Evolutionary conservation across 83 land plant genomes (phyloP).

Genomic region (Picea abies): DNA sequence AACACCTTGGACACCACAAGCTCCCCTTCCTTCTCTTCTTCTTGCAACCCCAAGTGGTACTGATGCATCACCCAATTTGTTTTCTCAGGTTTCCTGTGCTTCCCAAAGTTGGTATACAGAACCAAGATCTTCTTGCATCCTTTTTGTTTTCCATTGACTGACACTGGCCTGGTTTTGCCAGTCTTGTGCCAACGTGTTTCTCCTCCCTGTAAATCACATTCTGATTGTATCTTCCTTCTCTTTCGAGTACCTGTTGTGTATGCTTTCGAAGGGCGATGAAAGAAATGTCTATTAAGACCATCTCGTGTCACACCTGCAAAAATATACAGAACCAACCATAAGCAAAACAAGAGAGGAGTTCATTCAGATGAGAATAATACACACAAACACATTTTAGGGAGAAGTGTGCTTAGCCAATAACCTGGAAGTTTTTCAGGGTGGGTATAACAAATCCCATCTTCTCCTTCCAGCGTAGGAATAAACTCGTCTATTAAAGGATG

Average conservation of each 20-base stretch:
- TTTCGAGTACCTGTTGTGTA: constrained; percentile 93
- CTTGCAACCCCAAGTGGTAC: constrained; percentile 77
- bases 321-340: not conserved
- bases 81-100: constrained; percentile 81
- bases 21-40: constrained; percentile 96
- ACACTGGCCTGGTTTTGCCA: constrained; percentile 79
- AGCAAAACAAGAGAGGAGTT: not conserved
- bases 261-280: constrained; percentile 90
- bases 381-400: not conserved
- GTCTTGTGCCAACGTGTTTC: constrained; percentile 86
- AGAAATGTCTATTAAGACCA: constrained; percentile 86
- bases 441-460: constrained; percentile 90
- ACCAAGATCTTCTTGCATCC: constrained; percentile 94
- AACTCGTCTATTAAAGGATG: constrained; percentile 85
- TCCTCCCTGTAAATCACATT: constrained; percentile 56
- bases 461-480: constrained; percentile 73
- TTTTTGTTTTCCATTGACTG: constrained; percentile 48
- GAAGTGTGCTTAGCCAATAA: not conserved
- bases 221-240: constrained; percentile 71
- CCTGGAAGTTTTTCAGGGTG: constrained; percentile 93
- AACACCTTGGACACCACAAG: constrained; percentile 91
- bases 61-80: constrained; percentile 99
- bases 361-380: not conserved
- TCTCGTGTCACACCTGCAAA: constrained; percentile 74
- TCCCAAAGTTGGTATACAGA: constrained; percentile 88